Conservation (phyloP, 2,329 filamentous ascomycete genomes). For the Plectosphaerella cucumerina region DNA sequence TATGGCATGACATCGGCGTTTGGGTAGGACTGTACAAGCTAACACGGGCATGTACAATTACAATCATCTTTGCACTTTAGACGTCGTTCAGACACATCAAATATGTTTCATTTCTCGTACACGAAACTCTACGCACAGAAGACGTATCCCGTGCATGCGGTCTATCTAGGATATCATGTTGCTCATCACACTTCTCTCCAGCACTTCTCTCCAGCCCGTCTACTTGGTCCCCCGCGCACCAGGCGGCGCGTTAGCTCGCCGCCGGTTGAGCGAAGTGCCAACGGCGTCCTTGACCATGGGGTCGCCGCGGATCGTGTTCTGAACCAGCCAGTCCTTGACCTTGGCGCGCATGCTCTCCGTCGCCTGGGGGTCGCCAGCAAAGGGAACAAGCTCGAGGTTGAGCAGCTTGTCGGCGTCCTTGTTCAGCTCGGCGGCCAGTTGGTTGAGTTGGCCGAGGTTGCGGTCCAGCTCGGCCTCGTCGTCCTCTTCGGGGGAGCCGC, state of each 20-base stretch:
- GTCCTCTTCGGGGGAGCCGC: slow-evolving; percentile 22
- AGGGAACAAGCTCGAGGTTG: slow-evolving; percentile 77
- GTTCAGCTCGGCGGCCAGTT: slow-evolving; percentile 55
- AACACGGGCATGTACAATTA: neutral
- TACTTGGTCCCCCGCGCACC: slow-evolving; percentile 53
- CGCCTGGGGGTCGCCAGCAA: slow-evolving; percentile 65
- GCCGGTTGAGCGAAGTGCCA: slow-evolving; percentile 59
- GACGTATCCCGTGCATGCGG: neutral
- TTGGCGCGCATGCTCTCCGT: slow-evolving; percentile 62
- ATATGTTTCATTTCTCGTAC: neutral
- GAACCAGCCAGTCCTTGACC: slow-evolving; percentile 81
- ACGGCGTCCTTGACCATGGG: slow-evolving; percentile 80
- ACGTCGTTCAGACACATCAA: neutral
- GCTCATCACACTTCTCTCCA: neutral
- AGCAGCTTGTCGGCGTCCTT: slow-evolving; percentile 67
- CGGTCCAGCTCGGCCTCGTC: slow-evolving; percentile 51
- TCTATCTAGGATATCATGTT: neutral
- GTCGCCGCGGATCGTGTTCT: slow-evolving; percentile 77
- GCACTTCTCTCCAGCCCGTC: neutral
- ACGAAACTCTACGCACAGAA: neutral
- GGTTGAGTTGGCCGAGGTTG: slow-evolving; percentile 64
- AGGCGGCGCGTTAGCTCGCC: slow-evolving; percentile 57
- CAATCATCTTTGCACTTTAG: neutral
- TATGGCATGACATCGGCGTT: neutral
- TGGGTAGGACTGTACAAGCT: neutral